phyloP scores from a whole-genome alignment of 768 basidiomycete species.

The Suillus subalutaceus region DNA sequence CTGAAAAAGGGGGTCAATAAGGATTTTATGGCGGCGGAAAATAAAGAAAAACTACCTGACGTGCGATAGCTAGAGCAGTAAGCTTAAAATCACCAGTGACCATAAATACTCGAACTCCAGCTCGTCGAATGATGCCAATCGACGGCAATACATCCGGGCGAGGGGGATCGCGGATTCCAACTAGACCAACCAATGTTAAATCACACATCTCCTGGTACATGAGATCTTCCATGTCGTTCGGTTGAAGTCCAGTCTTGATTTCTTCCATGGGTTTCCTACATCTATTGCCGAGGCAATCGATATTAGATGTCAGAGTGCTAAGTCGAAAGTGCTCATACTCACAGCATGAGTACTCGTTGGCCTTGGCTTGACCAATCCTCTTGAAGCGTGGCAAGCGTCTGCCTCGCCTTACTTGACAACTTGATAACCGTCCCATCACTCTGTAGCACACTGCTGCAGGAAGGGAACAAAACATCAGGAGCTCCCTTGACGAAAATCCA shows the following conservation, averaged over 20 bases:
- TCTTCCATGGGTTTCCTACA: conserved; percentile 8
- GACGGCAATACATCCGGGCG: conserved; percentile 47
- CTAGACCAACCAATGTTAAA: conserved; percentile 47
- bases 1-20: conserved; percentile 15
- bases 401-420: conserved; percentile 19
- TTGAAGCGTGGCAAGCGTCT: conserved; percentile 23
- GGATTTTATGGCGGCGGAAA: neutral
- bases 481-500: conserved; percentile 51
- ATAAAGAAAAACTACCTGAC: conserved; percentile 35
- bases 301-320: neutral
- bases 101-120: conserved; percentile 54
- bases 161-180: conserved; percentile 54
- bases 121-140: conserved; percentile 44
- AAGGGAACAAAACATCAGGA: conserved; percentile 48
- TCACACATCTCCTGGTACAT: conserved; percentile 34
- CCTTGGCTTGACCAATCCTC: conserved; percentile 44
- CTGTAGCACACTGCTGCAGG: conserved; percentile 31
- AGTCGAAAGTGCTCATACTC: conserved; percentile 1
- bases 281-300: neutral
- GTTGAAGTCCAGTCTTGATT: conserved; percentile 15
- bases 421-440: conserved; percentile 28
- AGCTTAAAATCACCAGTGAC: conserved; percentile 51
- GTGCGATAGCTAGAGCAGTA: conserved; percentile 49
- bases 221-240: conserved; percentile 32
- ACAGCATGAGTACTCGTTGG: conserved; percentile 49